Base-by-base conservation (phyloP, 495 filamentous ascomycete species). In the Xylaria longipes region DNA sequence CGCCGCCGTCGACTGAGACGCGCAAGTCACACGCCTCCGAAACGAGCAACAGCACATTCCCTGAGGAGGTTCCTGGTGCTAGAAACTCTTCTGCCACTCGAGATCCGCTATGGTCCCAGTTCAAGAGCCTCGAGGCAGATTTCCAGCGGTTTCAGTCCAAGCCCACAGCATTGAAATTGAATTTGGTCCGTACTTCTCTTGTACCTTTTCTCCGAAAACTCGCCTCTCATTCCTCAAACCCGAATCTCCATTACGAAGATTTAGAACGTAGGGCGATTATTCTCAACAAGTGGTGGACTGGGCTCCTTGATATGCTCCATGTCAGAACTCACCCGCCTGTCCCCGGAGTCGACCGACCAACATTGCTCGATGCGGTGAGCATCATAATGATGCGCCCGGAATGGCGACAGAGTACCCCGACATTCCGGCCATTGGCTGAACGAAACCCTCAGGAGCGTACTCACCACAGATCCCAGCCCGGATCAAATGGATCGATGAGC, bases 211-310 rank as follows among this genome's bases (percentile, higher is more conserved):
- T 99, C 46, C 85, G 87, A 65, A 90, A 87, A 60, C 89, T 94
- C 73, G 87, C 89, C 56, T 79, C 88, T n/a, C 91, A 96, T 74
- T 81, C 89, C 2, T 94, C 92, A 5, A 91, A 89, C 72, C 86
- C 84, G 72, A 86, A 85, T 61, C 71, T 86, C 25, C 83, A 88
- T 39, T 86, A 94, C 7, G 96, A 98, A 84, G 94, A 97, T 78
- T 80, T 98, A 52, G 96, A 99, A 71, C 89, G 93, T 45, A 86
- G 96, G 68, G 88, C 92, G 5, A 89, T 89, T 46, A 92, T 97
- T 45, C 83, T 98, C 52, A 94, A 97, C 76, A 96, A 94, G 77
- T 99, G 96, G 96, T 99, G 96, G 96, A 93, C 88, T 46, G 95
- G 91, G 9, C 86, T 99, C 57, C 81, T 98, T 54, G 94, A 95